Conservation (phyloP, 2,329 filamentous ascomycete genomes). For the Apiospora aurea region DNA sequence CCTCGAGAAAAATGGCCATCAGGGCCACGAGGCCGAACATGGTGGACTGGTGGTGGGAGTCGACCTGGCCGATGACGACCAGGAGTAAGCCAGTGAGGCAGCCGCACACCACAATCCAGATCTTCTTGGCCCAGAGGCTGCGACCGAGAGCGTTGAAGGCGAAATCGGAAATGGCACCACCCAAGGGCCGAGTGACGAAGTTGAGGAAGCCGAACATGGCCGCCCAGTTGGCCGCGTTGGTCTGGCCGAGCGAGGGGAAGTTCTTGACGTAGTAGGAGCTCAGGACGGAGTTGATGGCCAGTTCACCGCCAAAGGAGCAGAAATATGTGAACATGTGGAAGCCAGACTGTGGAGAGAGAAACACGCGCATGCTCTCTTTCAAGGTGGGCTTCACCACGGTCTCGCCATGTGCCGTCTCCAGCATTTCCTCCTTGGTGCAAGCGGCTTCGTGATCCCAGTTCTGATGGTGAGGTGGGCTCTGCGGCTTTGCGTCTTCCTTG, state of each 20-base stretch:
- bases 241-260: constrained; percentile 64
- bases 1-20: constrained; percentile 83
- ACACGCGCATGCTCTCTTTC: constrained; percentile 52
- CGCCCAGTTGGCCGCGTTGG: constrained; percentile 66
- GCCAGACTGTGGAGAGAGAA: constrained; percentile 61
- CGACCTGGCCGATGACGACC: constrained; percentile 67
- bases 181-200: constrained; percentile 69
- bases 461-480: constrained; percentile 39
- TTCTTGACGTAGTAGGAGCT: constrained; percentile 65
- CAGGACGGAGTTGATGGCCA: constrained; percentile 68
- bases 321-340: constrained; percentile 65
- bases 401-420: constrained; percentile 62
- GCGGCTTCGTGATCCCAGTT: constrained; percentile 53
- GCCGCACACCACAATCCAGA: constrained; percentile 70
- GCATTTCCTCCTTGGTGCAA: constrained; percentile 57
- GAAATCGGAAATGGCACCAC: constrained; percentile 63
- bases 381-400: constrained; percentile 63
- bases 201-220: constrained; percentile 81
- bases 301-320: constrained; percentile 69
- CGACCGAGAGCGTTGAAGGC: constrained; percentile 50
- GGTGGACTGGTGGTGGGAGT: constrained; percentile 66
- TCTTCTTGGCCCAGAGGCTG: constrained; percentile 54
- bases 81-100: constrained; percentile 64
- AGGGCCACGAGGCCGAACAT: constrained; percentile 81
- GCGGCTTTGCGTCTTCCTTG: constrained; percentile 49